Base-by-base conservation (phyloP, 106 monocot genomes). In the Acorus gramineus region DNA sequence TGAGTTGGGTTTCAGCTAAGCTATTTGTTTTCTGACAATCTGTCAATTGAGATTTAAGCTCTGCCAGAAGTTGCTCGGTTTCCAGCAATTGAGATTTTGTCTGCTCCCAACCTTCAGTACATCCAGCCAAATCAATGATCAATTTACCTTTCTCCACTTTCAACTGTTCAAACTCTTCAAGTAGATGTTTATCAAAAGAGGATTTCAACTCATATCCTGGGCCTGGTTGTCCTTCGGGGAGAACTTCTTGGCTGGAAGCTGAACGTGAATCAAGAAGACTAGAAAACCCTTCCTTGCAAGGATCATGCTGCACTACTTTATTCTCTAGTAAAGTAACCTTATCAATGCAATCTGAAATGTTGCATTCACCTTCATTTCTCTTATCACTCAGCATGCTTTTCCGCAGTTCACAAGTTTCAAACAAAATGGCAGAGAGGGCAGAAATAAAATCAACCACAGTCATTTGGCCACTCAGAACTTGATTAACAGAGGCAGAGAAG, bases 251-350 rank as follows among this genome's bases (percentile, higher is more conserved):
- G 51, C 51, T 13, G 28, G 50, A n/a, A 4, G 45, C 5, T 46
- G 61, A 61, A 47, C n/a, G 61, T 46, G 61, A 47, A 61, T 10
- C 61, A 46, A 47, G 46, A 46, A 47, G 11, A 10, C 44, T 10
- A 3, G 49, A 4, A 50, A 63, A 63, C 8, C 49, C 53, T 0
- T 53, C 53, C 45, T 54, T 53, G 2, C 10, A 5, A 42, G 52
- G 42, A 9, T 52, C 65, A 66, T 66, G 65, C 6, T 66, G 52
- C 42, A n/a, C 9, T 42, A 66, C 43, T 53, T 66, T 66, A 44
- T 52, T 66, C 49, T 66, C 65, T 42, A 66, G 53, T 8, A 66
- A 66, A 3, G 65, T 43, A 11, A 66, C 11, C 53, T 66, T 66
- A 10, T 66, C 65, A 14, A 66, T 42, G 44, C 53, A 66, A 57